Evolutionary conservation across 2,329 filamentous ascomycete genomes (phyloP).

Genomic region (Xylariaceae sp.): DNA sequence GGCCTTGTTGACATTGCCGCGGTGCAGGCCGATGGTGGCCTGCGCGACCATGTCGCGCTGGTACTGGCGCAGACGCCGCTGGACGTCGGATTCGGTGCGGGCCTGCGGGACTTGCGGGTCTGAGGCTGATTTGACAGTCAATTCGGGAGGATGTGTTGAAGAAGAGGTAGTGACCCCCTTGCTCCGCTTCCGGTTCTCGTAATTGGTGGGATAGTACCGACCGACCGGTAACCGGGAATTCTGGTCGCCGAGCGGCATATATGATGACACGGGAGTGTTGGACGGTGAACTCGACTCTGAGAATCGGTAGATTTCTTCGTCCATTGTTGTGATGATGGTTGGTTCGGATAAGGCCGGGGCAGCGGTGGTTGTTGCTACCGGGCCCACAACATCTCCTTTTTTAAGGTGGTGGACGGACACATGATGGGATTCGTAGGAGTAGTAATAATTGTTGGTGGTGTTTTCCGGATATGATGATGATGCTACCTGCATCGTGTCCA

Average conservation of each 20-base stretch:
- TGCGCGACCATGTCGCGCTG: constrained; percentile 58
- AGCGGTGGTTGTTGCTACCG: constrained; percentile 17
- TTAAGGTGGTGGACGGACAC: constrained; percentile 15
- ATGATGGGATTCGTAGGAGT: background rate
- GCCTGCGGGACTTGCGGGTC: constrained; percentile 18
- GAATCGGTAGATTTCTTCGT: constrained; percentile 11
- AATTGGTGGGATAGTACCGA: constrained; percentile 61
- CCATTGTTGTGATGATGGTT: constrained; percentile 26
- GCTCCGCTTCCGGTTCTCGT: constrained; percentile 36
- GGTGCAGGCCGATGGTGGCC: constrained; percentile 43
- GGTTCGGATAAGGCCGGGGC: constrained; percentile 22
- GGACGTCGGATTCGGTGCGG: constrained; percentile 43
- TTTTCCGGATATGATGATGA: constrained; percentile 26
- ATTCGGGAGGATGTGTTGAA: too few relatives aligned
- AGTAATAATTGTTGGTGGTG: constrained; percentile 9
- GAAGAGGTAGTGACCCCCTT: background rate
- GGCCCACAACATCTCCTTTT: constrained; percentile 20
- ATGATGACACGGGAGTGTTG: constrained; percentile 46
- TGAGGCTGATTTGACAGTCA: too few relatives aligned
- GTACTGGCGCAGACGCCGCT: constrained; percentile 51
- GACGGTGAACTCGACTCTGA: constrained; percentile 25
- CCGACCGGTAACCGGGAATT: constrained; percentile 49
- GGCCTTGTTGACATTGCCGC: constrained; percentile 29
- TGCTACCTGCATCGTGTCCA: constrained; percentile 33
- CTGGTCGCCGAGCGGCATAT: constrained; percentile 46